A percentile compares a stretch with the other conserved stretches of the same genome.
phyloP scores from a whole-genome alignment of 192 early-diverging fungal species.

The Linnemannia elongata region DNA sequence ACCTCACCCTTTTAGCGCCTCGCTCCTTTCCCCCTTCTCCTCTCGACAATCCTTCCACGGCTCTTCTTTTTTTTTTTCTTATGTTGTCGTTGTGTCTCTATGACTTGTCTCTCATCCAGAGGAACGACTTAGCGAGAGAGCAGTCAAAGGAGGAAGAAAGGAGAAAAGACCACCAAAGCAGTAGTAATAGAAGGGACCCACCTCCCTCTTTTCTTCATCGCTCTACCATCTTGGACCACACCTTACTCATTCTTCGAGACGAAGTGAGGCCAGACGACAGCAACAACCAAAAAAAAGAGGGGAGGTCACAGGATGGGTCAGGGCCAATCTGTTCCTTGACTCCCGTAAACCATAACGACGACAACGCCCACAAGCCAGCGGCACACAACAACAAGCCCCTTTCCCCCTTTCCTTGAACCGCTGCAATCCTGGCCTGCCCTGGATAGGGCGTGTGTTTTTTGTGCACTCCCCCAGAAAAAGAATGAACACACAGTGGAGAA shows the following conservation, averaged over 20 bases:
- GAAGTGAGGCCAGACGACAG: not conserved
- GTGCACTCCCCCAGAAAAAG: not conserved
- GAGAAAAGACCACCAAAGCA: not conserved
- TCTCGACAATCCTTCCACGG: not conserved
- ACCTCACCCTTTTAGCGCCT: not conserved
- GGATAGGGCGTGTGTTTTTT: not conserved
- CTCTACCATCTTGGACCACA: not conserved
- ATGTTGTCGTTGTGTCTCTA: not conserved
- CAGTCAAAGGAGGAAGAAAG: not conserved
- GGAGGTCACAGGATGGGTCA: slow-evolving; percentile 3
- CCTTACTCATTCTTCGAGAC: not conserved
- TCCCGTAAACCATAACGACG: not conserved
- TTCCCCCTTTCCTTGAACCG: not conserved
- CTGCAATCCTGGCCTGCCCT: not conserved
- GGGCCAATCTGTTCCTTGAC: not conserved
- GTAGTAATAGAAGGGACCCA: not conserved
- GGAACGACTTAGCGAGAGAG: not conserved
- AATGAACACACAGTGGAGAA: not conserved
- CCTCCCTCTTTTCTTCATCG: not conserved
- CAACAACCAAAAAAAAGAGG: not conserved
- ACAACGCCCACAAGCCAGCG: not conserved
- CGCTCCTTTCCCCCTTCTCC: not conserved
- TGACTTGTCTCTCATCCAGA: not conserved
- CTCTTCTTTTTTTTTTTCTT: not conserved
- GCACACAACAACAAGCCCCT: not conserved